phyloP scores from a whole-genome alignment of 306 rosid species.

The Carpinus viminea region DNA sequence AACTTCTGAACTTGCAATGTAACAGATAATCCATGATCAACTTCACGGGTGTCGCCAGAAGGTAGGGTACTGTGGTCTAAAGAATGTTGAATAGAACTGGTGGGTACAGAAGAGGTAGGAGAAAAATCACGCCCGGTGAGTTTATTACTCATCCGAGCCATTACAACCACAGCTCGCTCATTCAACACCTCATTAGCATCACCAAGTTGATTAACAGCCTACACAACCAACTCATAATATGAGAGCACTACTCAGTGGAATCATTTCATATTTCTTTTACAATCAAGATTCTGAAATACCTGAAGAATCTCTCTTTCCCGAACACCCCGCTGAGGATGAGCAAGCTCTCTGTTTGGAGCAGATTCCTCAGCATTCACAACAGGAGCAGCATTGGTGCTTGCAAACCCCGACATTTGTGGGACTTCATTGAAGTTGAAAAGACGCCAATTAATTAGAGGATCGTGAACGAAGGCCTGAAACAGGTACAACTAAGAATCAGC shows the following conservation, averaged over 20 bases:
- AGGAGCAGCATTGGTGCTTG: conserved; percentile 65
- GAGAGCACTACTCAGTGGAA: conserved; percentile 28
- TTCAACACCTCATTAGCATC: conserved; percentile 98
- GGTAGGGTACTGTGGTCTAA: conserved; percentile 68
- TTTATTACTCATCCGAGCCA: conserved; percentile 95
- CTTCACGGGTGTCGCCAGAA: conserved; percentile 83
- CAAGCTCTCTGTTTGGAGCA: conserved; percentile 67
- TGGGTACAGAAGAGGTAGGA: conserved; percentile 54
- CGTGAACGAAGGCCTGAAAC: conserved; percentile 94
- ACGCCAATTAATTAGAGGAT: conserved; percentile 99
- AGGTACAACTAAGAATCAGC: conserved; percentile 12
- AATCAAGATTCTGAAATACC: conserved; percentile 47
- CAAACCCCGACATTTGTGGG: conserved; percentile 81
- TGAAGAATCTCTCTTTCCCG: conserved; percentile 98
- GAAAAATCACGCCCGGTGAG: conserved; percentile 98
- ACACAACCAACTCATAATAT: conserved; percentile 29
- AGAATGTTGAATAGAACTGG: conserved; percentile 57
- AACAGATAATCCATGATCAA: conserved; percentile 85
- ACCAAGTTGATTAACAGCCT: conserved; percentile 99
- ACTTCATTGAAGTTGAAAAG: conserved; percentile 98
- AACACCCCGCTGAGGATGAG: conserved; percentile 89
- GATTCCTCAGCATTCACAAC: conserved; percentile 80
- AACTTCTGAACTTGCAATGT: conserved; percentile 90
- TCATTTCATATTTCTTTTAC: conserved; percentile 22
- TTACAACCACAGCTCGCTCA: conserved; percentile 96